These are phyloP conservation scores for Candida schatavii DNA, from an alignment of 805 yeast species.

Conservation along the genomic window DNA sequence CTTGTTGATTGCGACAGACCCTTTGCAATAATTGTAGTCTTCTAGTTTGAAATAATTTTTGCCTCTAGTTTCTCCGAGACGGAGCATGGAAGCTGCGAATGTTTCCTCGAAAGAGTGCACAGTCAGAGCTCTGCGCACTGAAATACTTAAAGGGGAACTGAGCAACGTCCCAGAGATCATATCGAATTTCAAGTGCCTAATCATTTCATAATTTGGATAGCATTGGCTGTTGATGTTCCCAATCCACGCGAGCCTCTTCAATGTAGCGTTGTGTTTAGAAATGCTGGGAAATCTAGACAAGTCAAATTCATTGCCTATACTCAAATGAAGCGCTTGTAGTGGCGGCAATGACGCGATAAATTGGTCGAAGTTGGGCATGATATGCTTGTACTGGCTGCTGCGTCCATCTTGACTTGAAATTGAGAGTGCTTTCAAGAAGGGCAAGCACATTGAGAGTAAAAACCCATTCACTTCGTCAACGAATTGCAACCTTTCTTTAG, in stretches of 20 bases:
- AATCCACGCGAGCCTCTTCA: slow-evolving; percentile 7
- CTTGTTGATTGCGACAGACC: not conserved
- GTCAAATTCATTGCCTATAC: slow-evolving; percentile 5
- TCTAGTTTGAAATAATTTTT: slow-evolving; percentile 5
- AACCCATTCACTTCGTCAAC: slow-evolving; percentile 5
- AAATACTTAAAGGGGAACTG: not conserved
- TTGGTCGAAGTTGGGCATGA: slow-evolving; percentile 3
- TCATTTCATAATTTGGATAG: not conserved
- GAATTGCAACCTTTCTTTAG: not conserved
- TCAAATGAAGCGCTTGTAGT: slow-evolving; percentile 1
- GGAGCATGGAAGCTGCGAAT: not conserved
- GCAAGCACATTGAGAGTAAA: slow-evolving; percentile 1
- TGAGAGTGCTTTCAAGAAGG: slow-evolving; percentile 3
- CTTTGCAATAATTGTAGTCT: slow-evolving; percentile 5
- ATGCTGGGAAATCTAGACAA: slow-evolving; percentile 3
- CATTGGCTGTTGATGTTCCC: slow-evolving; percentile 3
- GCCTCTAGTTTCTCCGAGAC: slow-evolving; percentile 4
- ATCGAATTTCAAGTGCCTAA: slow-evolving; percentile 4
- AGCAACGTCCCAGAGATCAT: slow-evolving; percentile 1
- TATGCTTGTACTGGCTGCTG: not conserved
- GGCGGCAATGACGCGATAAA: not conserved
- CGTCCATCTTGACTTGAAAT: slow-evolving; percentile 1
- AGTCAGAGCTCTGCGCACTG: not conserved
- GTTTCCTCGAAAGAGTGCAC: not conserved
- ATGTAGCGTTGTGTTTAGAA: not conserved